These are phyloP conservation scores for Vigna hirtella DNA, from an alignment of 306 rosid genomes.

Conservation along the genomic window DNA sequence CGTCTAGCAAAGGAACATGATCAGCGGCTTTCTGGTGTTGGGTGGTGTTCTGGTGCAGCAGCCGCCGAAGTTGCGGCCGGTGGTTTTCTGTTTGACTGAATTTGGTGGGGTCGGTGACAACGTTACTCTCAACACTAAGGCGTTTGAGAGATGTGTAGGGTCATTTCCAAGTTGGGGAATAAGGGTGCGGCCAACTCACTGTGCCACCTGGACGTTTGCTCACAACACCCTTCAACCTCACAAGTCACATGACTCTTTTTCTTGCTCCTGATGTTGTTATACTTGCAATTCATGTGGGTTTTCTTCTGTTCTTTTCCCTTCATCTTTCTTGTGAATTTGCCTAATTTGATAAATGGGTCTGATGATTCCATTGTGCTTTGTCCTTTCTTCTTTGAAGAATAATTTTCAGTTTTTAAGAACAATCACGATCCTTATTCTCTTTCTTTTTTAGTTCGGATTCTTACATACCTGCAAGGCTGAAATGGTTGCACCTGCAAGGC, in stretches of 20 bases:
- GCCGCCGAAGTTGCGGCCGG: constrained; percentile 66
- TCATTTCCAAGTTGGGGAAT: constrained; percentile 63
- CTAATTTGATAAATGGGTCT: constrained; percentile 27
- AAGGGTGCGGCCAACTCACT: constrained; percentile 85
- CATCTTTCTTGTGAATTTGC: background rate
- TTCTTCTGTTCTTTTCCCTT: background rate
- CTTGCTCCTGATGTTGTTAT: constrained; percentile 75
- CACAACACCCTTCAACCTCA: constrained; percentile 92
- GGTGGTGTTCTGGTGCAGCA: constrained; percentile 39
- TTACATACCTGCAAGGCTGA: constrained; percentile 7
- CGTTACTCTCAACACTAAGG: constrained; percentile 69
- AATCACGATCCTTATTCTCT: background rate
- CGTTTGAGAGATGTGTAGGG: constrained; percentile 71
- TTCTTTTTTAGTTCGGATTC: constrained; percentile 8
- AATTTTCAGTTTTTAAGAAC: constrained; percentile 27
- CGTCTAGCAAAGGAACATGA: constrained; percentile 65
- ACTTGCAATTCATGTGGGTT: constrained; percentile 68
- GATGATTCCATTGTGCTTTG: background rate
- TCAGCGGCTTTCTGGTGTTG: constrained; percentile 52
- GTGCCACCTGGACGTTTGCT: constrained; percentile 92
- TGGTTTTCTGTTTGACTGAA: constrained; percentile 72
- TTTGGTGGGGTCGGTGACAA: constrained; percentile 96
- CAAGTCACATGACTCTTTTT: constrained; percentile 86
- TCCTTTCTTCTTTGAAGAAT: background rate
- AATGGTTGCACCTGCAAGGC: background rate